Evolutionary conservation across 164 flowering plant species (phyloP).

Genomic region (Nymphaea colorata): DNA sequence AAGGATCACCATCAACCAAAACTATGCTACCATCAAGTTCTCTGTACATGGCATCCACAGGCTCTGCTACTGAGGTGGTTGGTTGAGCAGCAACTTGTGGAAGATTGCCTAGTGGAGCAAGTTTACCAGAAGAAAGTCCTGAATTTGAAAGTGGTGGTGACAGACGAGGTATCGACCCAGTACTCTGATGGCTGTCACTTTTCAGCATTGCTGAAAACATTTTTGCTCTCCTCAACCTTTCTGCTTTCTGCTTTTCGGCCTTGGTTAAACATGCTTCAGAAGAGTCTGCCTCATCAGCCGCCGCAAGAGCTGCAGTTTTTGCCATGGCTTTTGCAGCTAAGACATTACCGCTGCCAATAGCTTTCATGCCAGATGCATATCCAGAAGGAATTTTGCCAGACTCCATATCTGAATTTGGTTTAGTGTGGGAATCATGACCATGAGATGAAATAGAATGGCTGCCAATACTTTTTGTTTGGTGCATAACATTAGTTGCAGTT

Average conservation of each 20-base stretch:
- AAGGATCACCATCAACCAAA: conserved; percentile 23
- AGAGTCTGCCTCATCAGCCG: conserved; percentile 61
- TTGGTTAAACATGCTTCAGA: conserved; percentile 55
- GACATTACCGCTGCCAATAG: conserved; percentile 6
- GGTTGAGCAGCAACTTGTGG: conserved; percentile 7
- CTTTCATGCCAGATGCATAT: background rate
- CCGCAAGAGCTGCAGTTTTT: conserved; percentile 44
- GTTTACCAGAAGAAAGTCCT: conserved; percentile 13
- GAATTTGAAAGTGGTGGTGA: conserved; percentile 33
- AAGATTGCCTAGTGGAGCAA: background rate
- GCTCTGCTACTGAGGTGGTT: conserved; percentile 21
- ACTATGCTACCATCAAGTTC: conserved; percentile 56
- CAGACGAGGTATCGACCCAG: conserved; percentile 23
- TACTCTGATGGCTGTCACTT: conserved; percentile 29
- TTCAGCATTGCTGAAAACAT: conserved; percentile 81
- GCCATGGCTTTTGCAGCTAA: conserved; percentile 38
- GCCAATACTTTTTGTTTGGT: conserved; percentile 1
- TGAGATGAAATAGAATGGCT: conserved; percentile 16
- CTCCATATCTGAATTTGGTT: conserved; percentile 15
- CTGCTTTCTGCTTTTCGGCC: conserved; percentile 81
- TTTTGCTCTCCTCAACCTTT: conserved; percentile 87
- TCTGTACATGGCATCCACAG: conserved; percentile 13
- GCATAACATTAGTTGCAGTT: conserved; percentile 15
- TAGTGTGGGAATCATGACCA: conserved; percentile 13
- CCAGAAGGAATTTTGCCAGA: conserved; percentile 21